phyloP scores from a whole-genome alignment of 176 grass and related monocot species.

The Urochloa ruziziensis region DNA sequence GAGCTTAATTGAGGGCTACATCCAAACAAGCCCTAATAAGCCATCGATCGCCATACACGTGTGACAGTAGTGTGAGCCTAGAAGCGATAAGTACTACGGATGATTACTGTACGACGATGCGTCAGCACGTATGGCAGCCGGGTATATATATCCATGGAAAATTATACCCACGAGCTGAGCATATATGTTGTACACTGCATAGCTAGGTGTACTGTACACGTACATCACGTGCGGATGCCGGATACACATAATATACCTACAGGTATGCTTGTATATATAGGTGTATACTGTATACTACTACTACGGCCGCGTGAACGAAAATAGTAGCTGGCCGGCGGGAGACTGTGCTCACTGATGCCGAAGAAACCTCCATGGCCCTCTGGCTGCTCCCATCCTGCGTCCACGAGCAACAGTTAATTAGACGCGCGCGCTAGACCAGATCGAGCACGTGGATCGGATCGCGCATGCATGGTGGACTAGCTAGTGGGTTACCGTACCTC shows the following conservation, averaged over 20 bases:
- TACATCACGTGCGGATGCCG: not conserved
- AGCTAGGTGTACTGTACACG: not conserved
- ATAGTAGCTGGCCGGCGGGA: not conserved
- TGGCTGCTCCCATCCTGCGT: slow-evolving; percentile 42
- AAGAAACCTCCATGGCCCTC: slow-evolving; percentile 53
- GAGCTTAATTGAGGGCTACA: too few relatives aligned
- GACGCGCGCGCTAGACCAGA: too few relatives aligned
- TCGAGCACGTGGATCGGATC: not conserved
- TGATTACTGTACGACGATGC: too few relatives aligned
- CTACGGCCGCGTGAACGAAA: not conserved
- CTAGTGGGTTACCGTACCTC: slow-evolving; percentile 41
- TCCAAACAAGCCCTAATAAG: too few relatives aligned
- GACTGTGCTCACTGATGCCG: slow-evolving; percentile 1
- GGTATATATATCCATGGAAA: not conserved
- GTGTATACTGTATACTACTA: not conserved
- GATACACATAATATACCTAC: not conserved
- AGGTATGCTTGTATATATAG: not conserved
- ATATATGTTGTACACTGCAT: not conserved
- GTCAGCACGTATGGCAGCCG: not conserved
- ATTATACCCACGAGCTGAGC: not conserved
- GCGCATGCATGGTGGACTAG: not conserved
- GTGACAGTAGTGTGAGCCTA: too few relatives aligned
- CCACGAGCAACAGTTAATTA: not conserved
- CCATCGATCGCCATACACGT: too few relatives aligned
- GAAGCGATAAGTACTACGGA: too few relatives aligned